A percentile compares a stretch with the other conserved stretches of the same genome.
Evolutionary conservation across 2,329 filamentous ascomycete species (phyloP).

Genomic region (Cladosporium colombiae): DNA sequence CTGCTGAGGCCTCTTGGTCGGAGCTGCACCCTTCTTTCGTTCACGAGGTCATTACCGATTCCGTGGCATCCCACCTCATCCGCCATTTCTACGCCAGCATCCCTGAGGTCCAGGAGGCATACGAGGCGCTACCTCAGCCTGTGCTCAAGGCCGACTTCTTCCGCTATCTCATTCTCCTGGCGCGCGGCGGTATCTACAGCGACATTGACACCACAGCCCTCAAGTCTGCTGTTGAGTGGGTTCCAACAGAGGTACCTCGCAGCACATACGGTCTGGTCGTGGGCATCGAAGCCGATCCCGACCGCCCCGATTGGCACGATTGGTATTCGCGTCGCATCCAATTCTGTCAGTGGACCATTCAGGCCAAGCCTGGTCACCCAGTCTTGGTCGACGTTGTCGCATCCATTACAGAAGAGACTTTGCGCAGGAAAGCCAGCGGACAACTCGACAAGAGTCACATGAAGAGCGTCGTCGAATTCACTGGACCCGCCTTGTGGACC

Average conservation of each 20-base stretch:
- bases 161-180: slow-evolving; percentile 70
- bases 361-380: slow-evolving; percentile 91
- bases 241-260: slow-evolving; percentile 74
- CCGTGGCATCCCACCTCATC: slow-evolving; percentile 77
- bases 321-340: slow-evolving; percentile 97
- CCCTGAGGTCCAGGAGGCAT: slow-evolving; percentile 52
- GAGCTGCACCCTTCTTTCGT: slow-evolving; percentile 85
- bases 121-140: slow-evolving; percentile 49
- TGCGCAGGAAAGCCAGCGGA: slow-evolving; percentile 70
- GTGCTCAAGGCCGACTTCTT: slow-evolving; percentile 67
- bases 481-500: slow-evolving; percentile 92
- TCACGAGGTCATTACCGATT: slow-evolving; percentile 95
- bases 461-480: slow-evolving; percentile 87
- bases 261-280: slow-evolving; percentile 81
- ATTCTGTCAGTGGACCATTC: slow-evolving; percentile 99
- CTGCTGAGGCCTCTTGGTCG: slow-evolving; percentile 87
- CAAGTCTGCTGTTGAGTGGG: slow-evolving; percentile 81
- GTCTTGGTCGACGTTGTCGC: slow-evolving; percentile 84
- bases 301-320: slow-evolving; percentile 85
- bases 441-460: slow-evolving; percentile 61
- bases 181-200: slow-evolving; percentile 75
- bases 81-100: slow-evolving; percentile 79
- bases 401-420: slow-evolving; percentile 79
- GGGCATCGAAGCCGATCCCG: slow-evolving; percentile 94
- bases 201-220: slow-evolving; percentile 82